Percentiles rank a stretch among this genome's conserved stretches.
Evolutionary conservation across 176 grass and related monocot species (phyloP).

Genomic region (Calamus simplicifolius): DNA sequence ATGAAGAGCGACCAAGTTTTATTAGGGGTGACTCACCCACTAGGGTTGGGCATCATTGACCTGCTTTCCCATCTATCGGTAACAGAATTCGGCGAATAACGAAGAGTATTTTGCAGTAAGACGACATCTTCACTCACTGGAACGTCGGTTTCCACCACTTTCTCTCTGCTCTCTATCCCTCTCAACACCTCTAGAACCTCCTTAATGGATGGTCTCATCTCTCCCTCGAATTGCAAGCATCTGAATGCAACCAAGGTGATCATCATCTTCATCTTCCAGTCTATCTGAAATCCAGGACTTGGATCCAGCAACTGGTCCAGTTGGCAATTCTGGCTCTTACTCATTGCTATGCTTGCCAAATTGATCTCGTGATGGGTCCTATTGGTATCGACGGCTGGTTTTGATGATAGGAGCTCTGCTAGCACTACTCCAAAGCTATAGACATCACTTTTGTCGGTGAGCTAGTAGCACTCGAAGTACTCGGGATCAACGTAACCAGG

Average conservation of each 20-base stretch:
- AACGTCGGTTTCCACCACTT: neutral
- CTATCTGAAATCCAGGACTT: constrained; percentile 30
- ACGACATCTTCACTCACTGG: constrained; percentile 24
- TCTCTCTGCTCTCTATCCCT: constrained; percentile 32
- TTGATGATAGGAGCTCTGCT: too few species aligned
- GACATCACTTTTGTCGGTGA: too few species aligned
- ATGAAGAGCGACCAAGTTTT: too few species aligned
- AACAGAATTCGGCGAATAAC: constrained; percentile 47
- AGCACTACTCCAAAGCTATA: too few species aligned
- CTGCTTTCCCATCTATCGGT: constrained; percentile 48
- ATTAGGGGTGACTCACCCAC: too few species aligned
- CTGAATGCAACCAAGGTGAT: constrained; percentile 53
- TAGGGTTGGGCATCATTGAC: constrained; percentile 38
- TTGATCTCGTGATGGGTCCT: too few species aligned
- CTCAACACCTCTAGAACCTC: constrained; percentile 54
- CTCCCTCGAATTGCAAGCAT: constrained; percentile 70
- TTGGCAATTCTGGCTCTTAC: constrained; percentile 54
- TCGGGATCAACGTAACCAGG: too few species aligned
- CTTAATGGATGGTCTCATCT: constrained; percentile 54
- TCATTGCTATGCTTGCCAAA: constrained; percentile 57
- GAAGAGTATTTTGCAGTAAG: constrained; percentile 18
- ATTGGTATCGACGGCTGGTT: too few species aligned
- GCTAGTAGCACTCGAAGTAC: too few species aligned
- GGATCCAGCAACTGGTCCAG: constrained; percentile 59
- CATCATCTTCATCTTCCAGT: constrained; percentile 35